Evolutionary conservation across 2,329 filamentous ascomycete genomes (phyloP), one percentile per base, ranked within the genome.

Genomic region (Cladosporium sp.): DNA sequence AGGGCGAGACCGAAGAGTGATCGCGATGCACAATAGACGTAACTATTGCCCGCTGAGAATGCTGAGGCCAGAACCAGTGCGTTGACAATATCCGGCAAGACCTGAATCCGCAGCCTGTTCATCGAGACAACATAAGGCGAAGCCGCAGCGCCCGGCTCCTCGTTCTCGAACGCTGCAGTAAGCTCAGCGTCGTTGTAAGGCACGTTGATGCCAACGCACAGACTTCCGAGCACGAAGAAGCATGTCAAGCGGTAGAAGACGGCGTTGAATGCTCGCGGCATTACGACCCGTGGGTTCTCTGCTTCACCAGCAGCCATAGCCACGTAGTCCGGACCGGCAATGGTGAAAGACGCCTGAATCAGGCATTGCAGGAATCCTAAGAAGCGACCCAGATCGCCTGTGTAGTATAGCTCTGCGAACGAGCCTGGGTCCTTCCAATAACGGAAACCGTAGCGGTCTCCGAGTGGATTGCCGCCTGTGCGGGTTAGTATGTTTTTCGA

Each of bases 231-330:
- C 47, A 92, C 85, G 78, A 93, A 93, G 77, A 94, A 93, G 1
- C 86, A 80, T 0, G 89, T 89, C 36, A 94, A 80, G 36, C 92
- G 88, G 77, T 91, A 93, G 76, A 93, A 93, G 1, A 93, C 90
- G 59, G 89, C 87, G 67, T 92, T 92, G 78, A 88, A 93, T 1
- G 91, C 91, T 49, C 85, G 87, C 0, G 91, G 91, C 77, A 95
- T 86, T 24, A 89, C 85, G 21, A 79, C 79, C 18, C 90, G 87
- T 0, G 90, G 90, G 70, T 92, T 90, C 71, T 90, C 85, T 0
- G 90, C 85, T 76, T 92, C 90, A 21, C 88, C 89, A 2, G 90
- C 89, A 4, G 85, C 82, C 84, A 87, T 83, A 32, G 82, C 80
- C 68, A 91, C 86, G 77, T 90, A 90, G 71, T 91, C 88, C 0